These are phyloP conservation scores for Bolboschoenoplectus hybrid DNA, from an alignment of 202 grass and related monocot genomes.

Conservation along the genomic window DNA sequence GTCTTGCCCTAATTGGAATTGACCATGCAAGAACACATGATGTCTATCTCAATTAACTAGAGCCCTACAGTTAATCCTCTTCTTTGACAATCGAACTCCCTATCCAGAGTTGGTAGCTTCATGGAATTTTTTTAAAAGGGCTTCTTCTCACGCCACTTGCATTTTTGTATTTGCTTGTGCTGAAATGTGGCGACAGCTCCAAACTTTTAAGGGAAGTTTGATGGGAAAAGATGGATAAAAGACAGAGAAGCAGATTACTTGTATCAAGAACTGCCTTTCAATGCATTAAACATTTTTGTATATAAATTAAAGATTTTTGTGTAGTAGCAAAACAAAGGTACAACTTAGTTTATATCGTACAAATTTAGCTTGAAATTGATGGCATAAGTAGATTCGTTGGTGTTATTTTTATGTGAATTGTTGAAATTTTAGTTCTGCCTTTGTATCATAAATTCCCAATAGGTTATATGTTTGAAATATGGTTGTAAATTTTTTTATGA, in stretches of 20 bases:
- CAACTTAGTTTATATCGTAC: no score
- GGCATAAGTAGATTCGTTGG: no score
- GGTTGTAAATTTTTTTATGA: no score
- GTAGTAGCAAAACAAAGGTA: no score
- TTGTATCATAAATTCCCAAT: no score
- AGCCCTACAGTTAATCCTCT: slow-evolving; percentile 25
- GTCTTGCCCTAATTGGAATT: slow-evolving; percentile 49
- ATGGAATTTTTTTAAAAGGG: not conserved
- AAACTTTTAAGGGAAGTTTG: not conserved
- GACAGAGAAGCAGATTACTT: not conserved
- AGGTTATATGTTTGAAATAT: no score
- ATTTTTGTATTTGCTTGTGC: not conserved
- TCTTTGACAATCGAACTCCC: not conserved
- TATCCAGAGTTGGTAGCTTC: slow-evolving; percentile 24
- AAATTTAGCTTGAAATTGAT: no score
- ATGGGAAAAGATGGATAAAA: not conserved
- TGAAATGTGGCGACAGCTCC: not conserved
- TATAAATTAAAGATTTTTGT: not conserved
- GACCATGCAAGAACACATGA: not conserved
- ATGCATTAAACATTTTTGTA: not conserved
- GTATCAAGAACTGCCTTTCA: not conserved
- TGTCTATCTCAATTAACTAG: not conserved
- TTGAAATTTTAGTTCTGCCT: no score
- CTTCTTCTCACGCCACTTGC: not conserved
- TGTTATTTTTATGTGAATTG: no score